Percentiles rank a stretch among this genome's conserved stretches.
These are phyloP conservation scores for Lodderomyces margitis DNA, from an alignment of 1,139 yeast species.

Conservation along the genomic window DNA sequence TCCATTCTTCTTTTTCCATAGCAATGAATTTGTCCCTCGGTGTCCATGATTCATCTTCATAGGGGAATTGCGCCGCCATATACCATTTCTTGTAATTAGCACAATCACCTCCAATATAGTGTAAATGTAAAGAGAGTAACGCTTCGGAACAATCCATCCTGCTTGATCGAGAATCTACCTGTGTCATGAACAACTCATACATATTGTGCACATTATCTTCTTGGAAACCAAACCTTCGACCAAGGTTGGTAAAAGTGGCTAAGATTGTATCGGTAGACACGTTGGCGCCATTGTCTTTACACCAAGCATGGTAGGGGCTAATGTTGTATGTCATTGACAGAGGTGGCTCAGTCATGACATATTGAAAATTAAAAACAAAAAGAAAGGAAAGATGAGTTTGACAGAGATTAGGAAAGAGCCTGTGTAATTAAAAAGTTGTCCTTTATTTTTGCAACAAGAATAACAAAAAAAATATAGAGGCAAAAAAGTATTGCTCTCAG, in stretches of 20 bases:
- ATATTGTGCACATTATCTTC: constrained; percentile 35
- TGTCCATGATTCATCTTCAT: constrained; percentile 13
- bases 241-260: constrained; percentile 21
- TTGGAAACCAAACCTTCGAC: constrained; percentile 33
- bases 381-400: too few relatives aligned
- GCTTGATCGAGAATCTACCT: constrained; percentile 41
- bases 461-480: background rate
- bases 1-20: background rate
- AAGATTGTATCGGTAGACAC: constrained; percentile 21
- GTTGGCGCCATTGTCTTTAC: constrained; percentile 30
- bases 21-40: background rate
- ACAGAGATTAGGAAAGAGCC: too few relatives aligned
- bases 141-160: constrained; percentile 37
- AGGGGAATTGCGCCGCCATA: constrained; percentile 27
- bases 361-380: background rate
- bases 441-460: background rate
- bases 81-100: constrained; percentile 45
- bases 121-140: constrained; percentile 36
- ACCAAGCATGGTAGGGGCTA: constrained; percentile 31
- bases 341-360: background rate
- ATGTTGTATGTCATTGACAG: constrained; percentile 4
- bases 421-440: too few relatives aligned
- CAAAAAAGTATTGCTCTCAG: constrained; percentile 52
- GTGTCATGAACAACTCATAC: constrained; percentile 38
- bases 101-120: constrained; percentile 42